Conservation (phyloP, 2,329 filamentous ascomycete genomes). For the Chrysosporium queenslandicum region DNA sequence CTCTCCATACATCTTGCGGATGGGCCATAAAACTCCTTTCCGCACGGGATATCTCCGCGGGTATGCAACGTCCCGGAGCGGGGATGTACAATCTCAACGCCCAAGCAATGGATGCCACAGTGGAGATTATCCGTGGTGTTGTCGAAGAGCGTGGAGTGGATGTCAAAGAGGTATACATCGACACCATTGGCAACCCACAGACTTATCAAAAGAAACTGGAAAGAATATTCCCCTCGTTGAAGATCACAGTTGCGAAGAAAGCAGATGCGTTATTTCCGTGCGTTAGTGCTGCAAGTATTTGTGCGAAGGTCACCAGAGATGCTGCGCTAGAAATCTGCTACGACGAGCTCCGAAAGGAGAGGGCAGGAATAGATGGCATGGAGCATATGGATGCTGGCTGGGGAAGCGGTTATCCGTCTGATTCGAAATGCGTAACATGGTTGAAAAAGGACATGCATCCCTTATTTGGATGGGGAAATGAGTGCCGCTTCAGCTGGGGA, state of each 20-base stretch:
- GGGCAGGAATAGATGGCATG: constrained; percentile 23
- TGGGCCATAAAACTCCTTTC: constrained; percentile 78
- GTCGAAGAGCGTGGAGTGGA: constrained; percentile 64
- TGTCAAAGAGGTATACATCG: constrained; percentile 81
- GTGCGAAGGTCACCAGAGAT: constrained; percentile 91
- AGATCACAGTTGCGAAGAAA: constrained; percentile 75
- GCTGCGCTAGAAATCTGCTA: constrained; percentile 75
- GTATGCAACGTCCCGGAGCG: constrained; percentile 55
- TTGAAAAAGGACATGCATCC: constrained; percentile 79
- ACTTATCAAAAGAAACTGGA: constrained; percentile 78
- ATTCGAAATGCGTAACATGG: constrained; percentile 71
- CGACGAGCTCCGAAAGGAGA: constrained; percentile 40
- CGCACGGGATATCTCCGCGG: constrained; percentile 68
- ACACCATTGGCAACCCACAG: constrained; percentile 78
- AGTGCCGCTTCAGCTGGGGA: constrained; percentile 92
- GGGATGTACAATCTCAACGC: constrained; percentile 80
- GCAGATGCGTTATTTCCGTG: constrained; percentile 86
- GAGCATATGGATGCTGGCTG: constrained; percentile 45
- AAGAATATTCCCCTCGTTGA: constrained; percentile 66
- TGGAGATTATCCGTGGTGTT: constrained; percentile 68
- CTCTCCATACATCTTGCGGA: constrained; percentile 57
- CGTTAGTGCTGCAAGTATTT: constrained; percentile 87
- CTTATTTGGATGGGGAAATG: constrained; percentile 86
- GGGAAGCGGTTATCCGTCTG: constrained; percentile 91
- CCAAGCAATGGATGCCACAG: constrained; percentile 87